Base-by-base conservation (phyloP, 768 basidiomycete genomes). In the Rickenella mellea region DNA sequence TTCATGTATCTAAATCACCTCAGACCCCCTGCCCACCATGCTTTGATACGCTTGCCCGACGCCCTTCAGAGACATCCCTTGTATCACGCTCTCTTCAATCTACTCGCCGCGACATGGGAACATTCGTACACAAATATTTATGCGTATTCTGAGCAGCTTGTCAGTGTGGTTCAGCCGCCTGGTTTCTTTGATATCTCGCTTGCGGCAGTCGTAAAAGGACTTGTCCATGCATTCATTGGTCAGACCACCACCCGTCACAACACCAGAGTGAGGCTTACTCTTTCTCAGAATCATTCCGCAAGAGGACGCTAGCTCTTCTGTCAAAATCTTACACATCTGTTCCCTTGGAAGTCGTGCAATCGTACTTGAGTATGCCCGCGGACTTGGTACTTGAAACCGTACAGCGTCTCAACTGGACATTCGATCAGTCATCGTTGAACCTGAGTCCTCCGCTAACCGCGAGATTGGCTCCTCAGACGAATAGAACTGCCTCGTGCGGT, bases 251-350 rank as follows among this genome's bases (percentile, higher is more conserved):
- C 20, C 29, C 21, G 19, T 20, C 20, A 15, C 27, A n/a, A 39
- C 4, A 17, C 19, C 37, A 36, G n/a, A 37, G n/a, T 39, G 2
- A 7, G 26, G 14, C 14, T 10, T 38, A 10, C 11, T 39, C n/a
- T 15, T 32, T 24, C 38, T 14, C 45, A 86, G 83, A 73, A 3
- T 55, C 65, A 7, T 85, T 84, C 60, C 76, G 80, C 32, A 52
- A 53, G 42, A 68, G 75, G 45, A 78, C 77, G 0, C 69, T 80
- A 47, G 50, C 51, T 1, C 63, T 85, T 7, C 51, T 85, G 17
- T 70, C 76, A 7, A 73, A 67, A 50, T 80, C 79, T n/a, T 85
- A 83, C 57, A 69, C 73, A 2, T 76, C 78, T 1, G 59, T 87
- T 19, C 70, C 75, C 10, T 46, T 78, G 9, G 42, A 68, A 2